A percentile compares a stretch with the other conserved stretches of the same genome.
phyloP scores from a whole-genome alignment of 1,284 basidiomycete species.

The Leccinum proliferum region DNA sequence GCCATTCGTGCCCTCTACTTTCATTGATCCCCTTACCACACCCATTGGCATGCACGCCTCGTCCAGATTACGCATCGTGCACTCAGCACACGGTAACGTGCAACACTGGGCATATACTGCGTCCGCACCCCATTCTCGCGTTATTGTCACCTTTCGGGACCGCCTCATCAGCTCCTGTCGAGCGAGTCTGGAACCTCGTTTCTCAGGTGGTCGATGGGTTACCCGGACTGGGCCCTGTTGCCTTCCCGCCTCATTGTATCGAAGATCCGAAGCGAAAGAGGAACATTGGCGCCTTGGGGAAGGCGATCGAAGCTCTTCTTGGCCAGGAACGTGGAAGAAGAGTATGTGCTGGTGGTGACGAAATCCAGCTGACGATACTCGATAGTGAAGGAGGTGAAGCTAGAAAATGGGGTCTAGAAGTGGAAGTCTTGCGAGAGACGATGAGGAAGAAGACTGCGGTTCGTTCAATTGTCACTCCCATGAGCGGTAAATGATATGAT shows the following conservation, averaged over 20 bases:
- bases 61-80: constrained; percentile 81
- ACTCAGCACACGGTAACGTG: constrained; percentile 61
- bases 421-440: constrained; percentile 46
- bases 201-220: constrained; percentile 59
- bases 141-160: constrained; percentile 35
- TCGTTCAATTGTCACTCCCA: constrained; percentile 22
- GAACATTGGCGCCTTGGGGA: constrained; percentile 75
- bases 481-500: constrained; percentile 14
- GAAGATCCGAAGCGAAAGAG: constrained; percentile 80
- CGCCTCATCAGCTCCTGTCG: constrained; percentile 36
- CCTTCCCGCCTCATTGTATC: constrained; percentile 74
- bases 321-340: constrained; percentile 66
- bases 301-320: constrained; percentile 64
- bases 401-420: constrained; percentile 67
- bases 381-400: constrained; percentile 61
- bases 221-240: constrained; percentile 73
- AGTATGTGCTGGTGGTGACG: constrained; percentile 57
- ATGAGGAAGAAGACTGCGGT: constrained; percentile 56
- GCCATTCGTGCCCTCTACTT: constrained; percentile 45
- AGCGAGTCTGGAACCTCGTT: constrained; percentile 41
- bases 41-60: constrained; percentile 75
- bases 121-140: constrained; percentile 52
- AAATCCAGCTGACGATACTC: constrained; percentile 22
- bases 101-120: constrained; percentile 70
- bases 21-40: constrained; percentile 53